Percentiles rank a stretch among this genome's conserved stretches.
These are phyloP conservation scores for Phialemoniopsis sp. DNA, from an alignment of 2,329 filamentous ascomycete genomes.

Conservation along the genomic window DNA sequence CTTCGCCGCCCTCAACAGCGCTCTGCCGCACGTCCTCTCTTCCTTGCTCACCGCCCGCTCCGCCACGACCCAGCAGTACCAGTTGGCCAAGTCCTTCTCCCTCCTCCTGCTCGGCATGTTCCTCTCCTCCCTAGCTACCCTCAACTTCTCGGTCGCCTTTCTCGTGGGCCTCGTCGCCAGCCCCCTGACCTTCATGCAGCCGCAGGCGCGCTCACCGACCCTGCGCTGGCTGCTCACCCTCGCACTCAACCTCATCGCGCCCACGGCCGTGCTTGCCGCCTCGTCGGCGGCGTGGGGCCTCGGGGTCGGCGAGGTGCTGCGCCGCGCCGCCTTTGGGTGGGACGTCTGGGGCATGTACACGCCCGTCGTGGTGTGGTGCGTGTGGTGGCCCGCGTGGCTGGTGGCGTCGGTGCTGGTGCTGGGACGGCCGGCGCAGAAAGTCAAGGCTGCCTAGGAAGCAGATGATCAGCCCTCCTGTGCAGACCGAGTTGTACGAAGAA, in stretches of 20 bases:
- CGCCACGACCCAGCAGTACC: slow-evolving; percentile 65
- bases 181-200: slow-evolving; percentile 72
- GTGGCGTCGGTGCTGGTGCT: slow-evolving; percentile 55
- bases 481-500: no score
- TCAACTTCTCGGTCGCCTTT: slow-evolving; percentile 92
- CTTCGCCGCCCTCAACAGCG: slow-evolving; percentile 51
- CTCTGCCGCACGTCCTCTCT: slow-evolving; percentile 55
- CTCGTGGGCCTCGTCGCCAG: slow-evolving; percentile 74
- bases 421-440: slow-evolving; percentile 22
- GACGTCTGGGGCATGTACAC: slow-evolving; percentile 87
- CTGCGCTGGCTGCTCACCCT: slow-evolving; percentile 37
- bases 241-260: slow-evolving; percentile 57
- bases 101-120: slow-evolving; percentile 90
- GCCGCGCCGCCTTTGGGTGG: slow-evolving; percentile 80
- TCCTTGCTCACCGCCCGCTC: slow-evolving; percentile 43
- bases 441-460: slow-evolving; percentile 5
- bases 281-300: slow-evolving; percentile 35
- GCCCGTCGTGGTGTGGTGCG: slow-evolving; percentile 83
- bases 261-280: slow-evolving; percentile 49
- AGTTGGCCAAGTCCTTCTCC: slow-evolving; percentile 84
- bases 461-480: no score
- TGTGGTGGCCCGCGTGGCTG: slow-evolving; percentile 94
- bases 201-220: slow-evolving; percentile 32
- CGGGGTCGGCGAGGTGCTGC: slow-evolving; percentile 55
- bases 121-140: slow-evolving; percentile 84